A percentile compares a stretch with the other conserved stretches of the same genome.
Conservation (phyloP, 2,329 filamentous ascomycete species). For the Helotiales sp. region DNA sequence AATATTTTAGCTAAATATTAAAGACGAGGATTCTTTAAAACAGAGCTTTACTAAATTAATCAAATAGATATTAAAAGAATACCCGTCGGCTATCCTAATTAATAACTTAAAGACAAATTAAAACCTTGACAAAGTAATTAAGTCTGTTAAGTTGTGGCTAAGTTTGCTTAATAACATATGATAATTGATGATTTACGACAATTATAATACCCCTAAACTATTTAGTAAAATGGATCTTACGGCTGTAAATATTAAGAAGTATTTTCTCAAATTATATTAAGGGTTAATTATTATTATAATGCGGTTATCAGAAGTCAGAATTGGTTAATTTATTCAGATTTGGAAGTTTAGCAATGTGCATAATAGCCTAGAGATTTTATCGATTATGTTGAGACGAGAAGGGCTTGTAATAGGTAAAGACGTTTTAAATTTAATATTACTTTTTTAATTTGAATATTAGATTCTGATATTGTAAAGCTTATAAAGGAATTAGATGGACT, state of each 20-base stretch:
- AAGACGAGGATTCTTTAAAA: constrained; percentile 31
- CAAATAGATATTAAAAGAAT: constrained; percentile 19
- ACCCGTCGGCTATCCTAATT: constrained; percentile 1
- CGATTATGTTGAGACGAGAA: constrained; percentile 8
- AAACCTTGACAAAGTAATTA: constrained; percentile 14
- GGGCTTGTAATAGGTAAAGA: constrained; percentile 11
- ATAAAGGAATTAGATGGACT: constrained; percentile 15
- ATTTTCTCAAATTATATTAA: constrained; percentile 14
- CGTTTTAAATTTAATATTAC: constrained; percentile 3
- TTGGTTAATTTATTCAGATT: constrained; percentile 16
- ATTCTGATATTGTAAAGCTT: constrained; percentile 16
- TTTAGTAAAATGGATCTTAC: constrained; percentile 2
- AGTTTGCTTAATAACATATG: constrained; percentile 15
- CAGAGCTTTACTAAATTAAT: constrained; percentile 38
- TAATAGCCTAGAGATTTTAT: too few species aligned
- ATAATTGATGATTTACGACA: too few species aligned
- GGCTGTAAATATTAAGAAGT: constrained; percentile 14
- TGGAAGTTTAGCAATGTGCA: constrained; percentile 11
- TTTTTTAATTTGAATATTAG: constrained; percentile 4
- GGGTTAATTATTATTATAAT: constrained; percentile 24
- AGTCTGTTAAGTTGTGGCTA: constrained; percentile 15
- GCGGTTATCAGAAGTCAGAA: constrained; percentile 14
- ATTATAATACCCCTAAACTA: constrained; percentile 17
- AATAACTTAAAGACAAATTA: constrained; percentile 6
- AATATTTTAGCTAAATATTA: constrained; percentile 29